phyloP scores from a whole-genome alignment of 2,329 filamentous ascomycete species.

The Didymosphaeria variabile region DNA sequence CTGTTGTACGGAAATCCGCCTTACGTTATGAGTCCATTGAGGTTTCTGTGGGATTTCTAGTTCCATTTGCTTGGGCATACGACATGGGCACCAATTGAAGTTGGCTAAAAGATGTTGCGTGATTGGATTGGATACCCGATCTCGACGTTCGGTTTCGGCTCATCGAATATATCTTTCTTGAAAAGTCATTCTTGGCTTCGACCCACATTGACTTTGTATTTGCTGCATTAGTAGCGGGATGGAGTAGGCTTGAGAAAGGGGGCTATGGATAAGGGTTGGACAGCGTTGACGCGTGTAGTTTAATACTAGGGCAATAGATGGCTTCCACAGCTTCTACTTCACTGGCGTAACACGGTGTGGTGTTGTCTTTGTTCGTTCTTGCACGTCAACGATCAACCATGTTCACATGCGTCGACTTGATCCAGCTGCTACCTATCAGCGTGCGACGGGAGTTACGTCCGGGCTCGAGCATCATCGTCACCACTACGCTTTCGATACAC shows the following conservation, averaged over 20 bases:
- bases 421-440: too few species aligned
- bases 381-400: background rate
- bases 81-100: background rate
- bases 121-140: conserved; percentile 11
- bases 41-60: background rate
- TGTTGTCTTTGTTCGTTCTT: background rate
- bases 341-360: background rate
- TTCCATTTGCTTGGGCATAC: conserved; percentile 1
- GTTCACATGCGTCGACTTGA: too few species aligned
- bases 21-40: background rate
- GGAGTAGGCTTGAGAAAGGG: conserved; percentile 6
- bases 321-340: background rate
- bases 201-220: conserved; percentile 7
- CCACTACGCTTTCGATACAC: too few species aligned
- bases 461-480: too few species aligned
- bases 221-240: conserved; percentile 14
- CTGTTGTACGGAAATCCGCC: background rate
- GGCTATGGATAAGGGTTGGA: background rate
- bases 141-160: conserved; percentile 9
- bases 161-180: background rate
- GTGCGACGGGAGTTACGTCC: too few species aligned
- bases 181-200: background rate
- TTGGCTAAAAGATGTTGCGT: conserved; percentile 2
- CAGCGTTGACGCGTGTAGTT: conserved; percentile 8
- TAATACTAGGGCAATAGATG: conserved; percentile 14